Base-by-base conservation (phyloP, 352 stramenopile species). In the Phytopythium chamaehyphon region DNA sequence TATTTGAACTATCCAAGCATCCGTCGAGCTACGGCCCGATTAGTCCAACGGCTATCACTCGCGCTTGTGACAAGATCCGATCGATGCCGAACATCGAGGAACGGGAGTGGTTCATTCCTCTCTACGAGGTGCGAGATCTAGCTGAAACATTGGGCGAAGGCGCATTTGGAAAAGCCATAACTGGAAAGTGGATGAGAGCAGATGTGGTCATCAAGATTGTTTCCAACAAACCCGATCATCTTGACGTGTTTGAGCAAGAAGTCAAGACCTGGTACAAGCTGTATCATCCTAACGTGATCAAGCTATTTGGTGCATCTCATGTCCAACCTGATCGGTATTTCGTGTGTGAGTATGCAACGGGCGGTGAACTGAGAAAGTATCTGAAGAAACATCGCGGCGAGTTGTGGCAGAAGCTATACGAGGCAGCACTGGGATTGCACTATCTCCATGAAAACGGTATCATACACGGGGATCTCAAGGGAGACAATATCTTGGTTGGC, bases 101-200 rank as follows among this genome's bases (percentile, higher is more conserved):
- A n/a, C n/a, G n/a, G n/a, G n/a, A 40, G n/a, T 51, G 33, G 26
- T 51, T 39, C 26, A 51, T 47, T 47, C 40, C 40, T 28, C 19
- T 3, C 18, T 26, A 47, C 9, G 6, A 31, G 40, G 14, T 47
- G n/a, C 40, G 22, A 47, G 40, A 28, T 26, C 22, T 28, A 47
- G 3, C 6, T 14, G 26, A 47, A 26, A 26, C 22, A 26, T 47
- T 47, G 9, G 18, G 40, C 14, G n/a, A 47, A 31, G 40, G 40
- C n/a, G n/a, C 40, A 16, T 24, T 47, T 47, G 18, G 22, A 24
- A 24, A 47, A 24, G 40, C 9, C 40, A n/a, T n/a, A n/a, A n/a
- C n/a, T n/a, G n/a, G n/a, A n/a, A n/a, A n/a, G n/a, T n/a, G n/a
- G n/a, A n/a, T n/a, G n/a, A n/a, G n/a, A n/a, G n/a, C n/a, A n/a